Conservation (phyloP, 2,329 filamentous ascomycete species). For the Saccharata proteae region DNA sequence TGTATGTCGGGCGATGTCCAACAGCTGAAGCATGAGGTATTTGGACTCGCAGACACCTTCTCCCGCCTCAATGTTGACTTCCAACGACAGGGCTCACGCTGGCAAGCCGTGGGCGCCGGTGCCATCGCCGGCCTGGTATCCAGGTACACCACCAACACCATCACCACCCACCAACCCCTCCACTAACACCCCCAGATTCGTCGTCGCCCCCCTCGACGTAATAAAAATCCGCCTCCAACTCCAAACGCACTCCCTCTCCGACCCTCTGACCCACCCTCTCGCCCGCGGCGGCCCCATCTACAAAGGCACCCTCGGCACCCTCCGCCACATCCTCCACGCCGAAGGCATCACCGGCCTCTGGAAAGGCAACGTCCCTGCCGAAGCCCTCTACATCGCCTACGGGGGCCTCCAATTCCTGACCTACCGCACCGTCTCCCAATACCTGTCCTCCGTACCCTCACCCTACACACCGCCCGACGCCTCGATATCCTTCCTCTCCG, state of each 20-base stretch:
- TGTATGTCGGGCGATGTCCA: slow-evolving; percentile 53
- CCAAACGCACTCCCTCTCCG: slow-evolving; percentile 72
- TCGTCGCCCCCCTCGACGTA: slow-evolving; percentile 90
- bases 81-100: slow-evolving; percentile 46
- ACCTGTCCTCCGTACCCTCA: slow-evolving; percentile 44
- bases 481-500: slow-evolving; percentile 71
- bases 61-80: slow-evolving; percentile 3
- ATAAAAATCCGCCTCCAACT: slow-evolving; percentile 96
- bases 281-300: slow-evolving; percentile 43
- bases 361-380: slow-evolving; percentile 96
- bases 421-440: slow-evolving; percentile 63
- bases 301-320: slow-evolving; percentile 64
- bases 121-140: slow-evolving; percentile 75
- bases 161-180: not conserved
- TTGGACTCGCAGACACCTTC: slow-evolving; percentile 5
- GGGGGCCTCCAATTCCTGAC: slow-evolving; percentile 79
- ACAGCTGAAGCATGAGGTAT: slow-evolving; percentile 58
- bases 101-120: slow-evolving; percentile 54
- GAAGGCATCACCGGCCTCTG: slow-evolving; percentile 81
- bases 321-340: slow-evolving; percentile 62
- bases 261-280: slow-evolving; percentile 45
- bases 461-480: slow-evolving; percentile 45
- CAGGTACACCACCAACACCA: slow-evolving; percentile 41
- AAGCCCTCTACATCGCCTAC: slow-evolving; percentile 88
- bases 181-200: slow-evolving; percentile 48